phyloP scores from a whole-genome alignment of 1,284 basidiomycete genomes.

The Veloboletus limbatus region DNA sequence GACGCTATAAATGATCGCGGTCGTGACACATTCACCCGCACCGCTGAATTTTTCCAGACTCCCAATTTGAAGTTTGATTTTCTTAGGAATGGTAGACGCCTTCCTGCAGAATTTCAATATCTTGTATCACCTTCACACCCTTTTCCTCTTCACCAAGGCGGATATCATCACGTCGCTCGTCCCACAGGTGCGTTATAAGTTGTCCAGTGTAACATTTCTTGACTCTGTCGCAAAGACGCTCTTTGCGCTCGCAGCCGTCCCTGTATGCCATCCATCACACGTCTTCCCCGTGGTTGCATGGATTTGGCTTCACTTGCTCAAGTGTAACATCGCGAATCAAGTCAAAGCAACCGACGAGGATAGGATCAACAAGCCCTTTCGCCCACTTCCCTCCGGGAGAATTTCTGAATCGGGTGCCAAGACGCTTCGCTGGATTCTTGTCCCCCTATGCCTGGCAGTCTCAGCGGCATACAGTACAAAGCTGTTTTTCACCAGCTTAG shows the following conservation, averaged over 20 bases:
- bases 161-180: conserved; percentile 38
- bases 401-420: conserved; percentile 32
- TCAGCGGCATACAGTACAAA: conserved; percentile 22
- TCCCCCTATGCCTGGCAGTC: conserved; percentile 31
- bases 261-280: conserved; percentile 14
- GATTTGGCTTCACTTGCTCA: conserved; percentile 43
- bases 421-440: conserved; percentile 37
- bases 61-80: too few relatives aligned
- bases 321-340: conserved; percentile 43
- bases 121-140: conserved; percentile 16
- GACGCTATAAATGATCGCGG: conserved; percentile 9
- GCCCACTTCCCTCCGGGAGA: conserved; percentile 38
- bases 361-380: conserved; percentile 35
- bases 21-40: neutral
- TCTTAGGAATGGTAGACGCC: neutral
- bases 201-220: neutral
- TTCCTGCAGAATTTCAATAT: neutral
- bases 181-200: conserved; percentile 31
- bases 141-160: conserved; percentile 38
- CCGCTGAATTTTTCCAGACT: neutral
- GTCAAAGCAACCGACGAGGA: conserved; percentile 37
- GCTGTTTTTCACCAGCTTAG: conserved; percentile 20
- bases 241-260: conserved; percentile 14
- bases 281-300: conserved; percentile 30
- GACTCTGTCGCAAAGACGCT: conserved; percentile 11